phyloP scores from a whole-genome alignment of 108 stramenopile genomes.

The Skeletonema costatum region DNA sequence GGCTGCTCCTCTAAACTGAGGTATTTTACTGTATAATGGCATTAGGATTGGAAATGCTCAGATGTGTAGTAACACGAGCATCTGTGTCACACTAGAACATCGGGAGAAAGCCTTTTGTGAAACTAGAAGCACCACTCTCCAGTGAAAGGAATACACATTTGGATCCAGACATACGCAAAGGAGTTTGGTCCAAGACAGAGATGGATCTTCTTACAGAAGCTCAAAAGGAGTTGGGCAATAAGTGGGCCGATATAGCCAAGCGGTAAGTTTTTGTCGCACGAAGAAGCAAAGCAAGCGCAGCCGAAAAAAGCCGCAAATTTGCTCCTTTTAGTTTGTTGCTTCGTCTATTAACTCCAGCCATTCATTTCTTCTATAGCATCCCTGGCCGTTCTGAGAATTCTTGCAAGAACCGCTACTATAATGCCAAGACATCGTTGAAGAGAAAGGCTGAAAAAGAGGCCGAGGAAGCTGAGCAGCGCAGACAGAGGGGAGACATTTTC shows the following conservation, averaged over 20 bases:
- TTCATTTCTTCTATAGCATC: constrained; percentile 16
- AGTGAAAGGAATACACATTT: no score
- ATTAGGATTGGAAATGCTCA: no score
- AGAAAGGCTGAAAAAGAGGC: constrained; percentile 7
- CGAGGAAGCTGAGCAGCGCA: neutral
- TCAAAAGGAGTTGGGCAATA: constrained; percentile 76
- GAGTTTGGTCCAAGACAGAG: constrained; percentile 84
- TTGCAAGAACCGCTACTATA: constrained; percentile 94
- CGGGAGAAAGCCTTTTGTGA: no score
- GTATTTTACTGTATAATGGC: no score
- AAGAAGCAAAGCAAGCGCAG: no score
- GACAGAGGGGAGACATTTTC: neutral
- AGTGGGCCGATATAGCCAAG: constrained; percentile 88
- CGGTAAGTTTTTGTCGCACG: neutral
- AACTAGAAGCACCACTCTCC: no score
- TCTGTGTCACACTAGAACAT: no score
- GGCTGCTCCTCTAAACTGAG: no score
- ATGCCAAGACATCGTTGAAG: constrained; percentile 52
- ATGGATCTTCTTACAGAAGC: constrained; percentile 65
- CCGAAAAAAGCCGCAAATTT: no score
- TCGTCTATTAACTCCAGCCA: no score
- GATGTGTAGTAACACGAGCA: no score
- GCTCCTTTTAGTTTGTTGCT: no score
- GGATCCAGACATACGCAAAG: constrained; percentile 86
- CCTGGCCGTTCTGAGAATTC: constrained; percentile 92